Evolutionary conservation across 1,139 yeast genomes (phyloP), one percentile per base, ranked within the genome.

Genomic region (Yamadazyma diospyri): DNA sequence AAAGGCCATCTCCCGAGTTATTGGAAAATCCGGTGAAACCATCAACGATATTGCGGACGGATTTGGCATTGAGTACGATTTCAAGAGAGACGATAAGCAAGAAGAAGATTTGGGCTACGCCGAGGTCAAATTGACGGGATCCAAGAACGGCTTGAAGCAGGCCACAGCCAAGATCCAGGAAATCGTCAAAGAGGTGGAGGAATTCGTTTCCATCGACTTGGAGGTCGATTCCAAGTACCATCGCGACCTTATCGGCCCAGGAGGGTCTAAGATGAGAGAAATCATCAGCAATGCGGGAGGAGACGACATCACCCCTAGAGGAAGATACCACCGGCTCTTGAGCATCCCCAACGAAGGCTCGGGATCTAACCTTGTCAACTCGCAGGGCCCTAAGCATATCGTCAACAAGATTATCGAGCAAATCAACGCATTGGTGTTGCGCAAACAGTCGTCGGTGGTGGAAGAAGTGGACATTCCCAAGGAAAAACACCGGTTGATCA

Each of bases 21-120:
- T 94, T 55, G 98, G 98, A 51, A 86, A 83, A 51, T 69, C 73
- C 39, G 97, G 97, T 56, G 94, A 84, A 45, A 76, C 73, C 38
- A 84, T 94, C 49, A 85, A 81, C 42, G 88, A 84, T 52, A 80
- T 94, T 39, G 78, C 87, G 46, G 94, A 81, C 44, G 86, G 80
- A 31, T 72, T 82, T 35, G 94, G 92, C 40, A 79, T 88, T 34
- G 83, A 83, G 45, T 77, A 86, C 57, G 75, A 75, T 43, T 78
- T 83, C 51, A 57, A 68, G 44, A 73, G 76, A 47, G 74, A 72
- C 39, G 60, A 57, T 21, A 58, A 58, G 22, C 69, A 72, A 47
- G 33, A 30, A 24, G 67, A 68, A 42, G 55, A 62, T 32, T 37
- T 38, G 53, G 76, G 59, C 40, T 61, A 39, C 37, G 79, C 78